Conservation (phyloP, 116 monocot species). For the Trichopus zeylanicus region DNA sequence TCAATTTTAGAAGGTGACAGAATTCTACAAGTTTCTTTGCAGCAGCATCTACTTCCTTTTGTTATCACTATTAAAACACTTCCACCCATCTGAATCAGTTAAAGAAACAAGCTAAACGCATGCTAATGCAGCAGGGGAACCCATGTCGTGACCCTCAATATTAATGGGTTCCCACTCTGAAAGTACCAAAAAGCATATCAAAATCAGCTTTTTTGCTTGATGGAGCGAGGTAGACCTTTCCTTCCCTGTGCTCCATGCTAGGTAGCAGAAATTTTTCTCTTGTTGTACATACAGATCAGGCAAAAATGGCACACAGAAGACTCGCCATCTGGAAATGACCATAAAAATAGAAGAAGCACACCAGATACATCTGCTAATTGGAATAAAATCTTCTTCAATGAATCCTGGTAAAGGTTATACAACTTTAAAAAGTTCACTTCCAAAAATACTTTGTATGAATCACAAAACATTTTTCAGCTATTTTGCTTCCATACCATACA, state of each 20-base stretch:
- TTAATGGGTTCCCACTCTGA: slow-evolving; percentile 34
- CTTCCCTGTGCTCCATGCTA: slow-evolving; percentile 46
- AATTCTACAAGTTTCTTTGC: slow-evolving; percentile 46
- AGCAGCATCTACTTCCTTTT: slow-evolving; percentile 26
- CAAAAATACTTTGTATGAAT: too few relatives aligned
- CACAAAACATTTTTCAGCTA: too few relatives aligned
- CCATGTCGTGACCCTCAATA: slow-evolving; percentile 23
- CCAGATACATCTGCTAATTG: not conserved
- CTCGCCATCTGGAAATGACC: not conserved
- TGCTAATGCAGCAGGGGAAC: slow-evolving; percentile 40
- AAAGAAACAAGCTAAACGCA: slow-evolving; percentile 62
- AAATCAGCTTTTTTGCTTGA: slow-evolving; percentile 62
- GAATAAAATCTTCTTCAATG: not conserved
- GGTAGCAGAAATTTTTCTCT: slow-evolving; percentile 57
- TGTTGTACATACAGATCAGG: slow-evolving; percentile 43
- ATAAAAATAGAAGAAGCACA: not conserved
- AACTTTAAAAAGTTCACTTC: too few relatives aligned
- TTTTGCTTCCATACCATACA: too few relatives aligned
- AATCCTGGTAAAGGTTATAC: too few relatives aligned
- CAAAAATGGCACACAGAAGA: not conserved
- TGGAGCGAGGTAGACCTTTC: slow-evolving; percentile 74
- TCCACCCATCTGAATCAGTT: slow-evolving; percentile 71
- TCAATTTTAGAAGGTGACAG: too few relatives aligned
- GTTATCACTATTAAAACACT: slow-evolving; percentile 31
- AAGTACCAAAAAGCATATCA: slow-evolving; percentile 64